Conservation (phyloP, 305 asterid genomes). For the Fraxinus baroniana region DNA sequence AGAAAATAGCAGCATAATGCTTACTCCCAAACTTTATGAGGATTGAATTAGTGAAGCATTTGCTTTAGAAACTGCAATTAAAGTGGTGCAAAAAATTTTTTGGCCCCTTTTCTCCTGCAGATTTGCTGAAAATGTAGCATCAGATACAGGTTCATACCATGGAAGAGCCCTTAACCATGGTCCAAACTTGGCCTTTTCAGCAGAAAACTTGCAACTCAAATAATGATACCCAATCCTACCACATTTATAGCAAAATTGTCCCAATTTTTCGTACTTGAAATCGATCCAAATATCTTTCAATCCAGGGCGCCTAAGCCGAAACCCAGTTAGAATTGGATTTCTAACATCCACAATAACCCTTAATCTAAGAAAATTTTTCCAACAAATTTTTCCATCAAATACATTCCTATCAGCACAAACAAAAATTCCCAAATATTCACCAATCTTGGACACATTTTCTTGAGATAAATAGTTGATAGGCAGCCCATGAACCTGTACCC, state of each 20-base stretch:
- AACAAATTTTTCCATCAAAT: neutral
- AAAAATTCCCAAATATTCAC: constrained; percentile 20
- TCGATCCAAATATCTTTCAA: constrained; percentile 23
- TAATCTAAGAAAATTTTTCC: constrained; percentile 21
- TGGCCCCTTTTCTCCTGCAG: neutral
- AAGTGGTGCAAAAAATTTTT: neutral
- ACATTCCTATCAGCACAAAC: neutral
- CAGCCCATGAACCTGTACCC: constrained; percentile 38
- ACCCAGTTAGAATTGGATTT: constrained; percentile 28
- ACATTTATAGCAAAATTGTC: constrained; percentile 29
- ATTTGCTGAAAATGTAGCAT: neutral
- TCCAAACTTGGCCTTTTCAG: constrained; percentile 25
- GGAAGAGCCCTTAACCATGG: constrained; percentile 30
- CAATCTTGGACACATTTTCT: constrained; percentile 25
- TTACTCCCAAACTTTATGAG: constrained; percentile 9
- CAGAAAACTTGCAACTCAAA: constrained; percentile 29
- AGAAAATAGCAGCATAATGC: neutral
- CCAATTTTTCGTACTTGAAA: constrained; percentile 36
- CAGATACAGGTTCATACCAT: neutral
- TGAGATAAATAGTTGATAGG: constrained; percentile 24
- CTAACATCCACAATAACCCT: constrained; percentile 25
- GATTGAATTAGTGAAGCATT: constrained; percentile 13
- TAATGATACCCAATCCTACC: constrained; percentile 29
- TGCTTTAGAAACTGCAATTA: constrained; percentile 5
- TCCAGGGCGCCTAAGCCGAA: constrained; percentile 21